A percentile compares a stretch with the other conserved stretches of the same genome.
Evolutionary conservation across 2,329 filamentous ascomycete species (phyloP).

Genomic region (Fusarium globosum): DNA sequence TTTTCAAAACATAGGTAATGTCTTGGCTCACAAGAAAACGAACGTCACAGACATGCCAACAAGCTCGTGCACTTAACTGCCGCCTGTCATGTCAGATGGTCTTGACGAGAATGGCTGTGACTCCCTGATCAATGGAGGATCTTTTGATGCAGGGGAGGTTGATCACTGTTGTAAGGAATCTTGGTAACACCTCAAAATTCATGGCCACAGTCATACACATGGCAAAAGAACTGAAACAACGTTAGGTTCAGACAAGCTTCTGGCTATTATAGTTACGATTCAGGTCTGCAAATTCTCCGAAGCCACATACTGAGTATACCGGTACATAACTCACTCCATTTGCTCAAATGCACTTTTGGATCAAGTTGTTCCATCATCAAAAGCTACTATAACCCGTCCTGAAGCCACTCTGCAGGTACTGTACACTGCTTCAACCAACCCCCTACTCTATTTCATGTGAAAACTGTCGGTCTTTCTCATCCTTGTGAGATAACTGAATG

Average conservation of each 20-base stretch:
- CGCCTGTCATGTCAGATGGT: neutral
- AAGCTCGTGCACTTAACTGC: neutral
- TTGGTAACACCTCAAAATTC: neutral
- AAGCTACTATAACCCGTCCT: neutral
- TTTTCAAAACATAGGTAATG: neutral
- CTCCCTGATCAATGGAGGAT: neutral
- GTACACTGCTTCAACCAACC: neutral
- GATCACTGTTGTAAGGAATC: neutral
- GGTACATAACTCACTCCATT: neutral
- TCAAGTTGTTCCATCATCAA: neutral
- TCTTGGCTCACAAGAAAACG: neutral
- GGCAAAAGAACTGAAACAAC: neutral
- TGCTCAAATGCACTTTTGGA: too few species aligned
- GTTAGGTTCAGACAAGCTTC: neutral
- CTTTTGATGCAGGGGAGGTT: neutral
- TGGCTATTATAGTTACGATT: neutral
- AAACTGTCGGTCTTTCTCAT: neutral
- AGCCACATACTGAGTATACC: neutral
- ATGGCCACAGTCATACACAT: neutral
- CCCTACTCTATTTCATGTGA: neutral
- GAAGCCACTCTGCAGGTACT: neutral
- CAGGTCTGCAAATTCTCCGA: neutral
- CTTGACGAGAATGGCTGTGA: neutral
- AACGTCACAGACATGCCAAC: neutral
- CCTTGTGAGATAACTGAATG: neutral